Base-by-base conservation (phyloP, 192 early-diverging fungal species). In the Linnemannia exigua region DNA sequence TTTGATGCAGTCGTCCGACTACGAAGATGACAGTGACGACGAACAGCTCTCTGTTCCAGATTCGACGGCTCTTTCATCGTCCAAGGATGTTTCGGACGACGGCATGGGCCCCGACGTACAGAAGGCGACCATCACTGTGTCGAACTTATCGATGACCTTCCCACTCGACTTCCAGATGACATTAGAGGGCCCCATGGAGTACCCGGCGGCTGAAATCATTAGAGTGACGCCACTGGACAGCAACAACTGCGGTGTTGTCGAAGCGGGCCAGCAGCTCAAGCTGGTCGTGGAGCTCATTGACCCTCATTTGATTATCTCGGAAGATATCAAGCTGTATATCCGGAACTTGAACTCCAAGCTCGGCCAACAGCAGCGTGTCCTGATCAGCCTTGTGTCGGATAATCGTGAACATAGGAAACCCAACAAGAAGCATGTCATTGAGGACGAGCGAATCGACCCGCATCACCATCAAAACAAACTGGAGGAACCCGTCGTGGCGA, bases 131-230 rank as follows among this genome's bases (percentile, higher is more conserved):
- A 72, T 97, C 22, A 80, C 76, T 5, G 79, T 97, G 6, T 90
- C 87, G 8, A 97, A 97, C 75, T 79, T 95, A 52, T 95, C 94
- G 1, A 77, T 70, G 22, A 90, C 84, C 31, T 91, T 93, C 77
- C 91, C 93, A 0, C 79, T 97, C 14, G 91, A 89, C 35, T 95
- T 97, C 74, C 89, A 94, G 73, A 91, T 94, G 16, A 88, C 89
- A 19, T 68, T 97, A 37, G 95, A 96, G 75, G 94, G 92, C 4
- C 96, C 96, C 0, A 89, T 95, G 66, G 96, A 97, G 81, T 89
- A 97, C 69, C 88, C 87, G 44, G 90, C 91, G 12, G 84, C 88
- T 54, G 90, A 94, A 67, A 79, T 96, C 20, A 86, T 97, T 58
- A 88, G 89, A 51, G 89, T 97, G 5, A 75, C 80, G 11, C 90